Evolutionary conservation across 2,329 filamentous ascomycete species (phyloP).

Genomic region (Parastagonospora nodorum): DNA sequence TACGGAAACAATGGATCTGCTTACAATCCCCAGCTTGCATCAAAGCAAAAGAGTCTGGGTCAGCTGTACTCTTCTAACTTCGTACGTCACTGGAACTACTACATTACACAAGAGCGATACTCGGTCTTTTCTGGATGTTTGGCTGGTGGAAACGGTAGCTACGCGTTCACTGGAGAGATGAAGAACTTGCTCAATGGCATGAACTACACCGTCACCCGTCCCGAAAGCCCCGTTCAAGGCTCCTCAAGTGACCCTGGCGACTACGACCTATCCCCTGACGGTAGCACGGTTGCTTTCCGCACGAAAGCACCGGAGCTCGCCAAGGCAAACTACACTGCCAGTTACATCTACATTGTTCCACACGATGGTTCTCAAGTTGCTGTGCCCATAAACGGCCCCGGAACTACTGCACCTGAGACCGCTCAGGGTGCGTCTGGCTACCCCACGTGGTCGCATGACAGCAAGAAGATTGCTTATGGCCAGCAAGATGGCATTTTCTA

Average conservation of each 20-base stretch:
- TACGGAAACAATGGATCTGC: constrained; percentile 69
- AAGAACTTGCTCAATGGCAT: constrained; percentile 67
- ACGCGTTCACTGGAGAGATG: constrained; percentile 33
- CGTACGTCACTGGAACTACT: constrained; percentile 82
- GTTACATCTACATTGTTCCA: constrained; percentile 77
- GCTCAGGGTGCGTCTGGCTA: constrained; percentile 65
- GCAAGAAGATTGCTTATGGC: constrained; percentile 78
- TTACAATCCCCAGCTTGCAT: constrained; percentile 67
- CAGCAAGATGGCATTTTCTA: constrained; percentile 67
- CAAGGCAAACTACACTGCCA: constrained; percentile 77
- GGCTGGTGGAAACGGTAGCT: constrained; percentile 37
- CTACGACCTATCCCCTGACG: constrained; percentile 72
- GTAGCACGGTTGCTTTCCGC: constrained; percentile 70
- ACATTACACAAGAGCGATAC: constrained; percentile 69
- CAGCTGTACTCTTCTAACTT: constrained; percentile 76
- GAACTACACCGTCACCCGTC: constrained; percentile 53
- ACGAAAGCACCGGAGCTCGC: constrained; percentile 75
- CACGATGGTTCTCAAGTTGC: constrained; percentile 62
- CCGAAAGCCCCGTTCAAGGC: constrained; percentile 68
- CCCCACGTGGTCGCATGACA: constrained; percentile 76
- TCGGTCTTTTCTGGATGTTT: constrained; percentile 75
- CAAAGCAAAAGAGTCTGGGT: constrained; percentile 65
- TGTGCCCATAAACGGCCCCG: constrained; percentile 40
- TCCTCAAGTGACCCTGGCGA: constrained; percentile 79
- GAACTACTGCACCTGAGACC: constrained; percentile 41